Base-by-base conservation (phyloP, 2,329 filamentous ascomycete species). In the Trichoderma sp. region DNA sequence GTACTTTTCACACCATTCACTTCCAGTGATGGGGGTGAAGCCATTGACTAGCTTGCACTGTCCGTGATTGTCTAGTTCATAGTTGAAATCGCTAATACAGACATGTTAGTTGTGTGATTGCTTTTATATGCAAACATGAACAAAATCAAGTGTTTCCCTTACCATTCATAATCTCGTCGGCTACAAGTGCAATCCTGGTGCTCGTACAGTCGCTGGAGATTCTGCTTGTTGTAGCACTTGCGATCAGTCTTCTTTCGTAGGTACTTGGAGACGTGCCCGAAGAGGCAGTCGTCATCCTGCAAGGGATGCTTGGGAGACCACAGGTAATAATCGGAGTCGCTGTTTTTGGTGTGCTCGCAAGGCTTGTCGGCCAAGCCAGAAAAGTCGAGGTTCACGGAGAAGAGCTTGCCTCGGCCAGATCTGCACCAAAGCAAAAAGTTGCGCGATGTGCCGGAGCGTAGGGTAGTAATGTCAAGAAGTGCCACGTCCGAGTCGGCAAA, bases 341-440 rank as follows among this genome's bases (percentile, higher is more conserved):
- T 82, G 15, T 84, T 83, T 17, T 94, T 89, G 69, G 90, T 82
- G 64, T 90, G 81, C 60, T 89, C 82, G 81, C 95, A 99, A 64
- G 89, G 79, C 68, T 87, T 85, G 73, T 93, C 87, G 54, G 91
- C 87, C 57, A 98, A 83, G 4, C 92, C 91, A 5, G 89, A 89
- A 76, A 99, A 99, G 80, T 99, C 95, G 8, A 99, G 78, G 72
- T 96, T 97, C 74, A 97, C 83, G 0, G 93, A 90, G 61, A 90
- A 86, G 19, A 93, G 79, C 67, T 87, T 82, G 59, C 84, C 84
- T 39, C 83, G 82, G 61, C 82, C 80, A 13, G 74, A 73, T 69
- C 87, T 85, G 69, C 90, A 92, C 96, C 95, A 99, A 22, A 99
- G 83, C 22, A 99, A 78, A 78, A 99, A 97, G 76, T 96, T 97